A percentile compares a stretch with the other conserved stretches of the same genome.
These are phyloP conservation scores for Monilinia fructicola DNA, from an alignment of 2,329 filamentous ascomycete genomes.

Conservation along the genomic window DNA sequence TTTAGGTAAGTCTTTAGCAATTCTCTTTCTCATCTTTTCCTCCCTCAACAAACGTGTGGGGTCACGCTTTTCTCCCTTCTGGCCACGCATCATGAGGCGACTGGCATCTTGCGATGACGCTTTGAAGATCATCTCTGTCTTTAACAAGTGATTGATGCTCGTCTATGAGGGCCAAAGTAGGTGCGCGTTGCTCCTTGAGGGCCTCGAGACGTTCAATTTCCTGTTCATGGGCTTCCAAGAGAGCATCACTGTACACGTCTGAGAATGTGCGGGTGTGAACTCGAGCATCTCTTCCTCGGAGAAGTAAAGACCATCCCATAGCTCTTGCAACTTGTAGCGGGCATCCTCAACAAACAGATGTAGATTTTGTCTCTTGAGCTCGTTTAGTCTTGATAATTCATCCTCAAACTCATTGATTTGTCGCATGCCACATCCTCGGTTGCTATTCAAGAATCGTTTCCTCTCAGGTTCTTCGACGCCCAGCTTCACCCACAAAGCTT, in stretches of 20 bases:
- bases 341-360: constrained; percentile 96
- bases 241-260: constrained; percentile 93
- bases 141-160: constrained; percentile 77
- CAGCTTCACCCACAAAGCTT: constrained; percentile 84
- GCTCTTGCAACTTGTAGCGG: constrained; percentile 82
- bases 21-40: constrained; percentile 98
- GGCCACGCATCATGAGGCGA: constrained; percentile 83
- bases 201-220: constrained; percentile 82
- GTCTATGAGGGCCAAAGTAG: constrained; percentile 79
- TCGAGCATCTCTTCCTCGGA: constrained; percentile 99
- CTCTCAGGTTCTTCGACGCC: constrained; percentile 79
- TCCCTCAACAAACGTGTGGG: constrained; percentile 90
- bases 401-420: constrained; percentile 97
- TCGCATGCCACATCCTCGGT: constrained; percentile 85
- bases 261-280: constrained; percentile 94
- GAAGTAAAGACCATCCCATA: constrained; percentile 93
- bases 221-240: constrained; percentile 90
- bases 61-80: constrained; percentile 91
- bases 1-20: constrained; percentile 93
- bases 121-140: constrained; percentile 83
- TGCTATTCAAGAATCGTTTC: constrained; percentile 80
- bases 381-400: constrained; percentile 80
- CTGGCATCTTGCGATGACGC: constrained; percentile 93
- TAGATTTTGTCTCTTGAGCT: constrained; percentile 91
- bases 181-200: constrained; percentile 82